Evolutionary conservation across 129 eudicot species (phyloP).

Genomic region (Flaveria bidentis): DNA sequence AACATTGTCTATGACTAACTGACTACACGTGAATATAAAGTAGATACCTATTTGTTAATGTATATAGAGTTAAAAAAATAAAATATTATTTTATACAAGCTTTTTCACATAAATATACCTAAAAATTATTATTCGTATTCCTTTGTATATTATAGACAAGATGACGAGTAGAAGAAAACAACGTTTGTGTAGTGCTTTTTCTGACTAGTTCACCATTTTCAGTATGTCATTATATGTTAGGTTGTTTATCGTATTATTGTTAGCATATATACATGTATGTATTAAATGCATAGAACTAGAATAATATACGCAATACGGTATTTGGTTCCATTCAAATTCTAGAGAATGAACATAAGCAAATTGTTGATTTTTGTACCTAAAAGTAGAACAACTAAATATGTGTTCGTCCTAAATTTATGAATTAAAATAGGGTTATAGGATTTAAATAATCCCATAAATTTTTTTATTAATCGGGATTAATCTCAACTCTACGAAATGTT

Average conservation of each 20-base stretch:
- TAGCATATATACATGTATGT: slow-evolving; percentile 16
- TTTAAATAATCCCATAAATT: too few species aligned
- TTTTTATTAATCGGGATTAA: too few species aligned
- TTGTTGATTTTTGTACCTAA: neutral
- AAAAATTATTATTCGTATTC: neutral
- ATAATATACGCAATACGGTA: neutral
- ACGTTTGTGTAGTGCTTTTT: neutral
- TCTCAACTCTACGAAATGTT: too few species aligned
- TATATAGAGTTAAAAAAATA: too few species aligned
- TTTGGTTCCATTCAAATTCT: neutral
- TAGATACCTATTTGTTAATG: too few species aligned
- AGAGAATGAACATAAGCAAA: neutral
- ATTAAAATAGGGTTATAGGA: too few species aligned
- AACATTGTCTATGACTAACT: too few species aligned
- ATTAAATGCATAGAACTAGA: slow-evolving; percentile 11
- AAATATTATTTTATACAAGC: neutral
- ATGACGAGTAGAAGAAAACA: slow-evolving; percentile 14
- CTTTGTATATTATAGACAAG: slow-evolving; percentile 13
- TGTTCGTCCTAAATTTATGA: too few species aligned
- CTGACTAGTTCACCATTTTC: slow-evolving; percentile 8
- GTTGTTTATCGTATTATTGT: slow-evolving; percentile 14
- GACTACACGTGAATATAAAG: too few species aligned
- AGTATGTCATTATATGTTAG: slow-evolving; percentile 8
- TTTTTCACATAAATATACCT: neutral
- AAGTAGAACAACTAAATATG: neutral